A percentile compares a stretch with the other conserved stretches of the same genome.
phyloP scores from a whole-genome alignment of 257 asterid species.

The Asclepias syriaca region DNA sequence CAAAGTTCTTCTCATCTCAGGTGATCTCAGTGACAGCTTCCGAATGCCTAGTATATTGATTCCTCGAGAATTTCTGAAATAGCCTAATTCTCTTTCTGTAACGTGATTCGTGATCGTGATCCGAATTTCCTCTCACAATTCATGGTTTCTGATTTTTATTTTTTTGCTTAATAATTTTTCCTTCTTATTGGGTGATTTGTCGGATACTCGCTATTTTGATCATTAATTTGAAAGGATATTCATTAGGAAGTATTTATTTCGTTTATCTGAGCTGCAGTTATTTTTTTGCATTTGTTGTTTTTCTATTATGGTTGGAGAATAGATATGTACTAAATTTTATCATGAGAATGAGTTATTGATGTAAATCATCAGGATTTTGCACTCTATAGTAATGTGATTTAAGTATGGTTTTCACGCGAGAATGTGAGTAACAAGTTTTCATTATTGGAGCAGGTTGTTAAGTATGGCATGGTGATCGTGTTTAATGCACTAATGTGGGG shows the following conservation, averaged over 20 bases:
- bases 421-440: conserved; percentile 15
- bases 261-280: conserved; percentile 1
- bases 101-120: neutral
- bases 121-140: neutral
- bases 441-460: conserved; percentile 38
- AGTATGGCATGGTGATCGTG: conserved; percentile 56
- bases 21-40: conserved; percentile 21
- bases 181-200: neutral
- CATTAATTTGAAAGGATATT: neutral
- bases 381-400: neutral
- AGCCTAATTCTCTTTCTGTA: neutral
- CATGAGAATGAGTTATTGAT: neutral
- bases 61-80: neutral
- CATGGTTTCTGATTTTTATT: neutral
- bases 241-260: neutral
- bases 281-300: neutral
- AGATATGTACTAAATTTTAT: neutral
- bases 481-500: conserved; percentile 92
- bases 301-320: neutral
- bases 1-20: conserved; percentile 70
- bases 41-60: neutral
- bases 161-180: too few species aligned
- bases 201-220: neutral
- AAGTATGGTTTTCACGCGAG: too few species aligned
- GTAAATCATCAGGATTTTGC: neutral